These are phyloP conservation scores for Fraxinus greggii DNA, from an alignment of 305 asterid genomes.

Conservation along the genomic window DNA sequence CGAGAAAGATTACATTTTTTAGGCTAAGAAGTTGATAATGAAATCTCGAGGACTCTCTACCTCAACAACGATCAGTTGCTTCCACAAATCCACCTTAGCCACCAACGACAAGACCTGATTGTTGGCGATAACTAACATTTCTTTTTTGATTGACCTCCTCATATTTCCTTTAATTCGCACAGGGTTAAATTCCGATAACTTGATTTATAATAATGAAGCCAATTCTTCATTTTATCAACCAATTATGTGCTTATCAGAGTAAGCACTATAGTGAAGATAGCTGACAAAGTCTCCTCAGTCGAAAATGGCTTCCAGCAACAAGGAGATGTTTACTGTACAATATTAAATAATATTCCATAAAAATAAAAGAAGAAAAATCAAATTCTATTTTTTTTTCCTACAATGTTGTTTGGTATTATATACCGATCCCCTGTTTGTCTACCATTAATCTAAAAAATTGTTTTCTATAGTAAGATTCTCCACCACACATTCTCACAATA, in stretches of 20 bases:
- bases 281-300: not conserved
- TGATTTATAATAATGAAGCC: not conserved
- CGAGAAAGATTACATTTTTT: too few species aligned
- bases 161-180: not conserved
- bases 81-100: not conserved
- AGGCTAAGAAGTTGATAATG: too few species aligned
- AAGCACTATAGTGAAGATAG: not conserved
- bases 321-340: not conserved
- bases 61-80: too few species aligned
- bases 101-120: not conserved
- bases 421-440: too few species aligned
- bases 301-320: not conserved
- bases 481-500: too few species aligned
- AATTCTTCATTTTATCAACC: not conserved
- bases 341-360: too few species aligned
- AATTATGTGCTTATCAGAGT: not conserved
- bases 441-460: too few species aligned
- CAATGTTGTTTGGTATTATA: not conserved
- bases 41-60: too few species aligned
- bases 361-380: not conserved
- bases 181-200: not conserved
- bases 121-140: not conserved
- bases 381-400: not conserved
- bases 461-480: too few species aligned
- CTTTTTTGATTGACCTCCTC: not conserved